Evolutionary conservation across 2,329 filamentous ascomycete genomes (phyloP).

Genomic region (Leptographium lundbergii): DNA sequence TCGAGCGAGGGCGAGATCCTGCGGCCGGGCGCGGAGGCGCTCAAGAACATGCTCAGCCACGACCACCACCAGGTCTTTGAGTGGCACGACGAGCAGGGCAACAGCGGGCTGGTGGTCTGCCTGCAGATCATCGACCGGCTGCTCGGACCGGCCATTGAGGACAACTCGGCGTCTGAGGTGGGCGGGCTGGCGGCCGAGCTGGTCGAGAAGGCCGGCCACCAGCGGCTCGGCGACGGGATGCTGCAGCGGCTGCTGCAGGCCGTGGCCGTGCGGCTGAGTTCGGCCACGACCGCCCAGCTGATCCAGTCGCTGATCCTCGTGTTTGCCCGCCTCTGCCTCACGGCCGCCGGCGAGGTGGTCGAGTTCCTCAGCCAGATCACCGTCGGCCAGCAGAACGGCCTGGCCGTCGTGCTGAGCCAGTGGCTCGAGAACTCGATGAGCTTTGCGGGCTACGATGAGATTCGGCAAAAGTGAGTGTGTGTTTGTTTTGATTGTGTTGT

Average conservation of each 20-base stretch:
- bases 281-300: slow-evolving; percentile 73
- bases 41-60: slow-evolving; percentile 82
- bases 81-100: slow-evolving; percentile 70
- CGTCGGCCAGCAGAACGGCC: slow-evolving; percentile 66
- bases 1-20: slow-evolving; percentile 81
- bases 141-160: slow-evolving; percentile 70
- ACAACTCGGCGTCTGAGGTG: slow-evolving; percentile 90
- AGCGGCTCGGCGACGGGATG: slow-evolving; percentile 80
- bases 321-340: slow-evolving; percentile 79
- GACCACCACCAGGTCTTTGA: slow-evolving; percentile 81
- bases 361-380: slow-evolving; percentile 80
- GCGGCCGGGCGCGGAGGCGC: slow-evolving; percentile 70
- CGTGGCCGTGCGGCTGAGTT: slow-evolving; percentile 72
- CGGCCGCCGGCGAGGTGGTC: slow-evolving; percentile 77
- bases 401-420: slow-evolving; percentile 81
- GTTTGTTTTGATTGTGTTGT: too few species aligned
- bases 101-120: slow-evolving; percentile 76
- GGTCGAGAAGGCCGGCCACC: slow-evolving; percentile 88
- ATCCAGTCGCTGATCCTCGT: slow-evolving; percentile 94
- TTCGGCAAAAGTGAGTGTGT: slow-evolving; percentile 71
- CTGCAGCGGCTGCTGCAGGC: slow-evolving; percentile 70
- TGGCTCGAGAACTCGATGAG: slow-evolving; percentile 96
- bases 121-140: slow-evolving; percentile 87
- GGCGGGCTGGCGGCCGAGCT: slow-evolving; percentile 87
- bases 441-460: slow-evolving; percentile 97